Evolutionary conservation across 2,329 filamentous ascomycete species (phyloP), one percentile per base, ranked within the genome.

Genomic region (Microcyclospora tardicrescens): DNA sequence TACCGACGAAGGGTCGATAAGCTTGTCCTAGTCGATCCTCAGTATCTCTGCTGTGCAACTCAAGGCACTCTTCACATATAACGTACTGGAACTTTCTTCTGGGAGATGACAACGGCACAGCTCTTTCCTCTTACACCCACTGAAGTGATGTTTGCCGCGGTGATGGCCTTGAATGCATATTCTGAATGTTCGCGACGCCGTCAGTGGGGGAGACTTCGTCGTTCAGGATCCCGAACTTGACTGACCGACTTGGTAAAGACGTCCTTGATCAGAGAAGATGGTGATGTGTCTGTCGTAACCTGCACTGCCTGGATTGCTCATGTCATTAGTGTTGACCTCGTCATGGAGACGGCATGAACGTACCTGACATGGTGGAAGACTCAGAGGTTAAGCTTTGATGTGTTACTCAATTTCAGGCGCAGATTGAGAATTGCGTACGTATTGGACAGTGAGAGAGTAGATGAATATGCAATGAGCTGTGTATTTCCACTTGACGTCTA

Each of bases 151-250:
- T 96, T 96, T 53, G 91, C 91, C 45, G 91, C 89, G 53, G 91
- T 98, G 67, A 98, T 98, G 43, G 91, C 91, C 72, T 98, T 98
- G 79, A 98, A 98, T 55, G 91, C 91, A 89, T 98, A 98, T 75
- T 98, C 91, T 96, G 61, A 35, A 32, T 10, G 33, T 43, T 35
- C 35, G 29, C 33, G 34, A 19, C 42, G 36, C 36, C 35, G 49
- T 54, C 42, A 54, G 48, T 41, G 41, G 28, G 35, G 27, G 43
- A 38, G 31, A 15, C 16, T 28, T 5, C 10, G 13, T 24, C 8
- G 11, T 24, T 8, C 19, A 24, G 19, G 8, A 24, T 24, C 19
- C 8, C 19, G 19, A 24, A 24, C 19, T 29, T 33, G 34, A 75
- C 86, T 59, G 75, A 96, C 91, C 91, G 65, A 98, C 91, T 95